phyloP scores from a whole-genome alignment of 176 grass and related monocot species.

The Rhipidocladum racemiflorum region DNA sequence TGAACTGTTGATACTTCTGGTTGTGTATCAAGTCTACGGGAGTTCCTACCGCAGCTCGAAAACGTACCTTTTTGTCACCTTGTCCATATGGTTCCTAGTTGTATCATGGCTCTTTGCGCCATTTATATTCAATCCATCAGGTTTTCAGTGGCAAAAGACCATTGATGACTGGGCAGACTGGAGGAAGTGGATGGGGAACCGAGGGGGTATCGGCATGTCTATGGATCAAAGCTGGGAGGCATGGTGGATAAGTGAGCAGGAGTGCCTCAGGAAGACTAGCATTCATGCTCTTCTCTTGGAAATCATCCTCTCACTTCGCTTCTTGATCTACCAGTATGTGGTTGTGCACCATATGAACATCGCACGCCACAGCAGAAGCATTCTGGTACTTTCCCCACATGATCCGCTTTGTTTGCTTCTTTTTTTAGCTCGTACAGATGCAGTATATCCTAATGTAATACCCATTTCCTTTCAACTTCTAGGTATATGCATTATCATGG shows the following conservation, averaged over 20 bases:
- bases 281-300: constrained; percentile 65
- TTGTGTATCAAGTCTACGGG: constrained; percentile 79
- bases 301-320: constrained; percentile 82
- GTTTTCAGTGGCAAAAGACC: constrained; percentile 80
- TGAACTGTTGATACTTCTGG: constrained; percentile 67
- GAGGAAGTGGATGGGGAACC: constrained; percentile 60
- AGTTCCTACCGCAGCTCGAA: constrained; percentile 70
- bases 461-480: constrained; percentile 13
- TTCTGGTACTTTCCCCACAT: constrained; percentile 69
- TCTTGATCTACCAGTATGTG: constrained; percentile 96
- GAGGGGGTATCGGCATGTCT: constrained; percentile 32
- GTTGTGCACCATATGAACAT: constrained; percentile 96
- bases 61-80: constrained; percentile 77
- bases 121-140: constrained; percentile 75
- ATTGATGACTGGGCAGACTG: constrained; percentile 73
- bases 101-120: constrained; percentile 77
- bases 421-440: neutral
- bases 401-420: neutral
- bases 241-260: constrained; percentile 81
- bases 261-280: constrained; percentile 62
- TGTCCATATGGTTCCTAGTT: constrained; percentile 91
- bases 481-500: constrained; percentile 97
- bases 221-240: constrained; percentile 80
- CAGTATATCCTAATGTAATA: neutral
- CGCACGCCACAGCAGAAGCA: constrained; percentile 53